Evolutionary conservation across 2,329 filamentous ascomycete genomes (phyloP), one percentile per base, ranked within the genome.

Genomic region (Verticillium dahliae): DNA sequence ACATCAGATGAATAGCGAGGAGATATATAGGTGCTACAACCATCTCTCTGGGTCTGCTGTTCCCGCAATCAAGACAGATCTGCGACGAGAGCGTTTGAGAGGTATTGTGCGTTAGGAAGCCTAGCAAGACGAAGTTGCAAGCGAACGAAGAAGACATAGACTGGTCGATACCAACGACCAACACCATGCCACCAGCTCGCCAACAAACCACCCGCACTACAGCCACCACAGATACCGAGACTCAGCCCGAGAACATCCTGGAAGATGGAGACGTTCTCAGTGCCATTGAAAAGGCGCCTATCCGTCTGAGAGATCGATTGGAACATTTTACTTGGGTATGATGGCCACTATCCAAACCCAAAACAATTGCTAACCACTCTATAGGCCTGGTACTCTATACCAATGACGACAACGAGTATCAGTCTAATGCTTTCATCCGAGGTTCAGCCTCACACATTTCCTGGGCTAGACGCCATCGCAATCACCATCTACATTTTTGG

Each of bases 371-470:
- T 52, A 10, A 52, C 45, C 7, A 31, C 10, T 18, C 3, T 1
- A 52, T 14, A 56, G 54, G 54, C 54, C 7, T 56, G 54, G 54
- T 56, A 34, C 13, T 33, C 54, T n/a, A 11, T 56, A 9, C 54
- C 54, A 15, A 69, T 69, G 61, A 69, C 66, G 6, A 69, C 65
- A 3, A 68, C 85, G 41, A 82, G 81, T 2, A 73, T 88, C 18
- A 81, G 83, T 3, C 69, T 80, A 18, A 74, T 87, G 5, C 70
- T 88, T 14, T 33, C 54, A 35, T 35, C 54, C 14, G 72, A 76
- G 22, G 75, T 76, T 18, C 78, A 78, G 55, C 85, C 85, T n/a
- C 80, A 80, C 67, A 69, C 70, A 45, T 88, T 88, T 70, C 66
- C 67, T 1, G 85, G 85, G 13, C 73, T 86, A 2, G 67, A 74